These are phyloP conservation scores for Colletotrichum sp. DNA, from an alignment of 2,329 filamentous ascomycete genomes.

Conservation along the genomic window DNA sequence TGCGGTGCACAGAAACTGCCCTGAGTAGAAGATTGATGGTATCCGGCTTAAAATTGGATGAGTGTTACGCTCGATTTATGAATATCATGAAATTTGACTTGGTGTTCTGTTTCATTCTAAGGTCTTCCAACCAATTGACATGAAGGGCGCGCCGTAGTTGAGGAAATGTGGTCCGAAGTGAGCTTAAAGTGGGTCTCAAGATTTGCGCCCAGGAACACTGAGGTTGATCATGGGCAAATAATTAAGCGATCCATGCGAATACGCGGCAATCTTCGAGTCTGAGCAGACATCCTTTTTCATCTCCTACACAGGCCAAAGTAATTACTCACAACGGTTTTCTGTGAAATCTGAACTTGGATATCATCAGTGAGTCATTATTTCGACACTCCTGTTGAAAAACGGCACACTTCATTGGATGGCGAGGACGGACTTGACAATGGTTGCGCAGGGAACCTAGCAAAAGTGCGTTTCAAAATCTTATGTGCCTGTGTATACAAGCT, in stretches of 20 bases:
- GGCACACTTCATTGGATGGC: neutral
- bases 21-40: neutral
- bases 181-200: no score
- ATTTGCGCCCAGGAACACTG: neutral
- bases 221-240: no score
- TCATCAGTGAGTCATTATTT: fast-evolving
- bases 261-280: neutral
- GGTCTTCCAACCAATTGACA: neutral
- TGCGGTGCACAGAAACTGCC: neutral
- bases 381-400: neutral
- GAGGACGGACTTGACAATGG: fast-evolving
- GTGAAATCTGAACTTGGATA: neutral
- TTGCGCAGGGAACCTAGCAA: neutral
- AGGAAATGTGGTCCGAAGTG: neutral
- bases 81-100: neutral
- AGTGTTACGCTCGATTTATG: neutral
- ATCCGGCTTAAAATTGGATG: no score
- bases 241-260: neutral
- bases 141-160: neutral
- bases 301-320: fast-evolving
- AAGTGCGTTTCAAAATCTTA: neutral
- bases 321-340: no score
- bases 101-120: neutral
- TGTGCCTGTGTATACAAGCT: neutral
- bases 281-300: neutral